phyloP scores from a whole-genome alignment of 73 alveolate species.

The Durusdinium trenchii region DNA sequence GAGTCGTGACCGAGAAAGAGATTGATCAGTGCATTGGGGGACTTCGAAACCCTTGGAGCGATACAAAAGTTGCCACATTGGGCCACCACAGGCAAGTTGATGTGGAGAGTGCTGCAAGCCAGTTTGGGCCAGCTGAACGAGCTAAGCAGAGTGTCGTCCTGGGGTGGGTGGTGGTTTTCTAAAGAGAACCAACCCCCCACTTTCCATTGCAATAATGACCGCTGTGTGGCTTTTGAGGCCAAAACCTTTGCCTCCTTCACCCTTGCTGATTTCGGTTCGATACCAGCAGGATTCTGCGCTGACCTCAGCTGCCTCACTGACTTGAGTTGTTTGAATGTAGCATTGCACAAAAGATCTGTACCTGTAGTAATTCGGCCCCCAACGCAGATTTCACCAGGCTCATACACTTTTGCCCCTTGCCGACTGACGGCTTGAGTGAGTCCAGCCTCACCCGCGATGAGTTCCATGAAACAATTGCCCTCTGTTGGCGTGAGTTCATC shows the following conservation, averaged over 20 bases:
- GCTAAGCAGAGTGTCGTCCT: no score
- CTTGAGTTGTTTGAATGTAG: not conserved
- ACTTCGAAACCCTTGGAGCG: no score
- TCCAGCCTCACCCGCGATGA: conserved; percentile 25
- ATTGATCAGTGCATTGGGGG: no score
- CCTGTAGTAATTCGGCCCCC: not conserved
- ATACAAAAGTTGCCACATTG: no score
- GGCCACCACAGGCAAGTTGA: no score
- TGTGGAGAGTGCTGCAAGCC: no score
- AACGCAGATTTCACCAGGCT: not conserved
- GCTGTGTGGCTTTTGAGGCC: not conserved
- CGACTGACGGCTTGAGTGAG: not conserved
- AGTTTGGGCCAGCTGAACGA: no score
- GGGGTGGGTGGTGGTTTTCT: no score
- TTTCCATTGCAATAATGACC: not conserved
- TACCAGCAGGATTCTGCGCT: not conserved
- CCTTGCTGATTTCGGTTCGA: not conserved
- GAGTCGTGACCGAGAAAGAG: no score
- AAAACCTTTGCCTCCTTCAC: conserved; percentile 13
- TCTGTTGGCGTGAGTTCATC: not conserved
- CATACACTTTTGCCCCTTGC: not conserved
- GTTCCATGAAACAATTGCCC: not conserved
- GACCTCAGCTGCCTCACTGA: not conserved
- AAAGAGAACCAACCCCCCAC: not conserved
- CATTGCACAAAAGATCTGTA: not conserved